These are phyloP conservation scores for Suhomyces atakaporum DNA, from an alignment of 1,139 yeast species.

Conservation along the genomic window DNA sequence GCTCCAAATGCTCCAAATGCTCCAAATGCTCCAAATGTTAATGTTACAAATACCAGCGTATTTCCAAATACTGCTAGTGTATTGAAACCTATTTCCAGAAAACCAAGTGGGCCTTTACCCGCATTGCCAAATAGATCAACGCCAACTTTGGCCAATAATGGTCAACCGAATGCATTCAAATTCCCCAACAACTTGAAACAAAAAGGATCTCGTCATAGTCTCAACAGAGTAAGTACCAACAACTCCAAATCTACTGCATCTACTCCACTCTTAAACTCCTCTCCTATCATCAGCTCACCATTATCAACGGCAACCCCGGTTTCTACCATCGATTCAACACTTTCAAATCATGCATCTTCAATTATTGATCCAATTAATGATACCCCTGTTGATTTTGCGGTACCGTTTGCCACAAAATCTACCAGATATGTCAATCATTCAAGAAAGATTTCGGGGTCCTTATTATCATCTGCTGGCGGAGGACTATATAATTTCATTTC, in stretches of 20 bases:
- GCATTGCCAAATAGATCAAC: constrained; percentile 10
- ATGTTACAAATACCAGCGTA: constrained; percentile 5
- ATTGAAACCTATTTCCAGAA: constrained; percentile 23
- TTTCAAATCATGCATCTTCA: constrained; percentile 22
- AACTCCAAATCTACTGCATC: constrained; percentile 13
- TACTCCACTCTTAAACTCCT: constrained; percentile 22
- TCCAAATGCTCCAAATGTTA: constrained; percentile 2
- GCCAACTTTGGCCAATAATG: constrained; percentile 3
- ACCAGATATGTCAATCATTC: constrained; percentile 19
- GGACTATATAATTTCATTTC: constrained; percentile 25
- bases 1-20: constrained; percentile 1
- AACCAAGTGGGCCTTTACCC: constrained; percentile 22
- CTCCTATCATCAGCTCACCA: constrained; percentile 41
- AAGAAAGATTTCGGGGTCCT: constrained; percentile 25
- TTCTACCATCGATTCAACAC: constrained; percentile 29
- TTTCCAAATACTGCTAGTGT: constrained; percentile 14
- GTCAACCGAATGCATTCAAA: constrained; percentile 17
- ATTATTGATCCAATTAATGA: constrained; percentile 45
- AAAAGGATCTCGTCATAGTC: constrained; percentile 21
- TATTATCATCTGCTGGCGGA: constrained; percentile 28
- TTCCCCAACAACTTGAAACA: constrained; percentile 23
- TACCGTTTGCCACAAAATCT: constrained; percentile 23
- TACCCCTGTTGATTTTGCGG: constrained; percentile 43
- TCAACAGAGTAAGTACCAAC: constrained; percentile 17
- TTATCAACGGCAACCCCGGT: constrained; percentile 37